These are phyloP conservation scores for Parascedosporium putredinis DNA, from an alignment of 2,329 filamentous ascomycete genomes.

Conservation along the genomic window DNA sequence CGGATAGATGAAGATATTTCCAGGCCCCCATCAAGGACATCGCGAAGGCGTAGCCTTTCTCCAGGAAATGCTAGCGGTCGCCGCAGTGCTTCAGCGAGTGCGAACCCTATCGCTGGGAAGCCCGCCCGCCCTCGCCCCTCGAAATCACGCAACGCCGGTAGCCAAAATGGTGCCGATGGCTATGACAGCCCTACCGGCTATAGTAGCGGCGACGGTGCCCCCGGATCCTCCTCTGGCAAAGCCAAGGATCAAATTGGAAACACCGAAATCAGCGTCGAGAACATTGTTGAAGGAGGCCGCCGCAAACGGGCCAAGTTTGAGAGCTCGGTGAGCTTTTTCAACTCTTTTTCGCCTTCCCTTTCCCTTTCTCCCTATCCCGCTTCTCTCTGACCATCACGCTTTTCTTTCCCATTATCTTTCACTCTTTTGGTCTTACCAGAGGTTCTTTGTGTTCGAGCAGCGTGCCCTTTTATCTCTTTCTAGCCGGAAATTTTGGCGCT, in stretches of 20 bases:
- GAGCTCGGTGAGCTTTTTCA: conserved; percentile 68
- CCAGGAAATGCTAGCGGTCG: conserved; percentile 54
- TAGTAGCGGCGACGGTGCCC: conserved; percentile 80
- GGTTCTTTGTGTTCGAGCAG: no score
- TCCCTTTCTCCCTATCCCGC: neutral
- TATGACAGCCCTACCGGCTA: conserved; percentile 63
- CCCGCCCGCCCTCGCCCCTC: conserved; percentile 59
- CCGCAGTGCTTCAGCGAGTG: conserved; percentile 64
- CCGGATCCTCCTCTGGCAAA: conserved; percentile 55
- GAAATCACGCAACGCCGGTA: conserved; percentile 45
- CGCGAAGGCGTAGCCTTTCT: conserved; percentile 69
- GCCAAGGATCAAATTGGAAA: conserved; percentile 81
- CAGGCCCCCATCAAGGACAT: conserved; percentile 59
- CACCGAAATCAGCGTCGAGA: conserved; percentile 95
- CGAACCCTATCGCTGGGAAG: conserved; percentile 37
- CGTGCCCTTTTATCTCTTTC: no score
- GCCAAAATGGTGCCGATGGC: conserved; percentile 43
- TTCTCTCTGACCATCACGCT: neutral
- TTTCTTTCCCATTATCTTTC: neutral
- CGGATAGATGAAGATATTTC: conserved; percentile 52
- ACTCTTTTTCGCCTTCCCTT: conserved; percentile 14
- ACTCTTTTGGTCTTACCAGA: neutral
- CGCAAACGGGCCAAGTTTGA: conserved; percentile 92
- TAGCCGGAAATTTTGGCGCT: no score
- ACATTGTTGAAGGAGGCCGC: conserved; percentile 93